phyloP scores from a whole-genome alignment of 768 basidiomycete genomes.

The Boletus subparvulus region DNA sequence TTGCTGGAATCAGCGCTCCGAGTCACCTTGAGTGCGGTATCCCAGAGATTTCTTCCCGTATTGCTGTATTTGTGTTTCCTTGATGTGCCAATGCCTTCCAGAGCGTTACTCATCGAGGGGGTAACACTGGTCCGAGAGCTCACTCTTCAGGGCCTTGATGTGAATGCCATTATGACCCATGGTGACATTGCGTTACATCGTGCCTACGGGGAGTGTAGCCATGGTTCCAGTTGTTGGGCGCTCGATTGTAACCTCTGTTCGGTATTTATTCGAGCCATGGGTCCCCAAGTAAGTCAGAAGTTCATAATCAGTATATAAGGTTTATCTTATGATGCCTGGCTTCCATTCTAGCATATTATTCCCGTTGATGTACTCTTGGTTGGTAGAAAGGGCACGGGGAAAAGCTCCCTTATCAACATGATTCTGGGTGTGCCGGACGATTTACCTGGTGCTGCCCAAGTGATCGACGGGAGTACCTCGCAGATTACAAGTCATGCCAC shows the following conservation, averaged over 20 bases:
- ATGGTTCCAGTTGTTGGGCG: not conserved
- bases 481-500: not conserved
- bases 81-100: not conserved
- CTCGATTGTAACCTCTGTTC: not conserved
- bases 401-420: conserved; percentile 1
- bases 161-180: not conserved
- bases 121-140: not conserved
- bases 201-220: not conserved
- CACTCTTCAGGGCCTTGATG: not conserved
- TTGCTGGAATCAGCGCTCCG: not conserved
- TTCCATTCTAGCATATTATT: not conserved
- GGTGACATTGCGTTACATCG: not conserved
- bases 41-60: not conserved
- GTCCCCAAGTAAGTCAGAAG: not conserved
- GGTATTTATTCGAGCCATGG: not conserved
- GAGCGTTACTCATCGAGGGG: not conserved
- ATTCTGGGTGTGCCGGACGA: not conserved
- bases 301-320: not conserved
- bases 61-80: not conserved
- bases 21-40: not conserved
- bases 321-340: not conserved
- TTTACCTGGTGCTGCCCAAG: not conserved
- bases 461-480: not conserved
- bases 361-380: not conserved
- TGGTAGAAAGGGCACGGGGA: not conserved